Evolutionary conservation across 139 green algal species (phyloP).

Genomic region (Closterium sp.): DNA sequence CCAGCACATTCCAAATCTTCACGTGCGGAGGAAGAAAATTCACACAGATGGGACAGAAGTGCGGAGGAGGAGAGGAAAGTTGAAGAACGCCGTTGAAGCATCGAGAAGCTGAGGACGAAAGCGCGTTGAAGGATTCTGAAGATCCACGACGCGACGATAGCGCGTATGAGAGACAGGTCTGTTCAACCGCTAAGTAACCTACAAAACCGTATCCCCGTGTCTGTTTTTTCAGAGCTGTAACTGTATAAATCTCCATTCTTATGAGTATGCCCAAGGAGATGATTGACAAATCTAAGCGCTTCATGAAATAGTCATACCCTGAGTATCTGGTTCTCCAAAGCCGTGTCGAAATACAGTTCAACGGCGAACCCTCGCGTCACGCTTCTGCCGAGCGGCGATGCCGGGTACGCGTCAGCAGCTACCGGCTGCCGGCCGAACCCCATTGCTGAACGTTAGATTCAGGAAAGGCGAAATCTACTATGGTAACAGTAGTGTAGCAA

Average conservation of each 20-base stretch:
- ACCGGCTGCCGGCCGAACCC: background rate
- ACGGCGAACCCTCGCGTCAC: background rate
- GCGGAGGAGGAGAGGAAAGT: background rate
- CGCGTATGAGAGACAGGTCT: too few relatives aligned
- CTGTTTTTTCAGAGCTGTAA: too few relatives aligned
- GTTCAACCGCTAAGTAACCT: too few relatives aligned
- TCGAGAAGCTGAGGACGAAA: too few relatives aligned
- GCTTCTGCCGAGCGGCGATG: background rate
- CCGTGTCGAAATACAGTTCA: slow-evolving; percentile 20
- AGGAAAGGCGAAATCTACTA: too few relatives aligned
- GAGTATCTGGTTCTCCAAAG: slow-evolving; percentile 27
- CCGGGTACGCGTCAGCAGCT: background rate
- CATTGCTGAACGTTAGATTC: background rate
- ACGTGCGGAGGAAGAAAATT: background rate
- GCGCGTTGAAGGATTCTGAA: too few relatives aligned
- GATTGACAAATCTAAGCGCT: too few relatives aligned
- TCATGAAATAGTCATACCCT: background rate
- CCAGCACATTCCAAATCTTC: slow-evolving; percentile 21
- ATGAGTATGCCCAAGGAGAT: too few relatives aligned
- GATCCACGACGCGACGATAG: too few relatives aligned
- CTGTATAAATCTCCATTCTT: too few relatives aligned
- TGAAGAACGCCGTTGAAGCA: too few relatives aligned
- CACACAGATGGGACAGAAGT: background rate
- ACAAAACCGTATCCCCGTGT: too few relatives aligned
- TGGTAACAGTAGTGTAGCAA: background rate